Evolutionary conservation across 1,139 yeast species (phyloP).

Genomic region (Yamadazyma dendronema): DNA sequence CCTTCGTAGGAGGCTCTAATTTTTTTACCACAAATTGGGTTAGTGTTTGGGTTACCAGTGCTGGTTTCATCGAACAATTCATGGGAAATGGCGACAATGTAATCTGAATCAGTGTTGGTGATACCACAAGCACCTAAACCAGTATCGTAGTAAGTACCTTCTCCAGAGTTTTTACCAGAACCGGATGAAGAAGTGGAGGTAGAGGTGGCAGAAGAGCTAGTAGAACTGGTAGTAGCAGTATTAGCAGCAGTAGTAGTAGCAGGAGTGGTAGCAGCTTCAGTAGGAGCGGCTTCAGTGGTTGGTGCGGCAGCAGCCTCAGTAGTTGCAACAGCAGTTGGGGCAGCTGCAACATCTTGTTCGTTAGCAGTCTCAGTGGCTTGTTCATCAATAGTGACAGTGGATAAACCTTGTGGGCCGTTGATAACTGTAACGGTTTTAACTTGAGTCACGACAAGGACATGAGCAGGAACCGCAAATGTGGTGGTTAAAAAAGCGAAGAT

Average conservation of each 20-base stretch:
- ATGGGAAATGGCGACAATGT: conserved; percentile 45
- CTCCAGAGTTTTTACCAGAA: conserved; percentile 34
- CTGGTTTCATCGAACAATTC: conserved; percentile 31
- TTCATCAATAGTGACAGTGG: conserved; percentile 10
- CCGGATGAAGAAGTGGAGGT: conserved; percentile 18
- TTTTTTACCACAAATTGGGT: conserved; percentile 43
- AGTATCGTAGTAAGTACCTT: conserved; percentile 58
- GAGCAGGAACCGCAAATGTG: conserved; percentile 16
- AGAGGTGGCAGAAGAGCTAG: conserved; percentile 24
- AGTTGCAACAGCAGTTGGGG: conserved; percentile 12
- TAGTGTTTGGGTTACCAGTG: conserved; percentile 40
- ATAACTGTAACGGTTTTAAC: conserved; percentile 14
- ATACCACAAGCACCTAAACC: conserved; percentile 66
- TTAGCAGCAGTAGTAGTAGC: conserved; percentile 20
- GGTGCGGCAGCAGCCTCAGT: conserved; percentile 11
- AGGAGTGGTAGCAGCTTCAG: conserved; percentile 19
- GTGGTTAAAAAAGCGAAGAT: conserved; percentile 7
- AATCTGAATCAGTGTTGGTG: conserved; percentile 45
- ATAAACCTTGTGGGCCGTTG: conserved; percentile 11
- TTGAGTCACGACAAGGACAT: conserved; percentile 15
- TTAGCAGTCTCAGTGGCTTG: conserved; percentile 11
- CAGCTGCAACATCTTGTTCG: conserved; percentile 13
- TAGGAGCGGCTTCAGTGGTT: conserved; percentile 14
- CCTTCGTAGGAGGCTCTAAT: conserved; percentile 39
- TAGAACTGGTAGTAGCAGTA: conserved; percentile 12